These are phyloP conservation scores for Paraleonurus japonicus DNA, from an alignment of 257 asterid genomes.

Conservation along the genomic window DNA sequence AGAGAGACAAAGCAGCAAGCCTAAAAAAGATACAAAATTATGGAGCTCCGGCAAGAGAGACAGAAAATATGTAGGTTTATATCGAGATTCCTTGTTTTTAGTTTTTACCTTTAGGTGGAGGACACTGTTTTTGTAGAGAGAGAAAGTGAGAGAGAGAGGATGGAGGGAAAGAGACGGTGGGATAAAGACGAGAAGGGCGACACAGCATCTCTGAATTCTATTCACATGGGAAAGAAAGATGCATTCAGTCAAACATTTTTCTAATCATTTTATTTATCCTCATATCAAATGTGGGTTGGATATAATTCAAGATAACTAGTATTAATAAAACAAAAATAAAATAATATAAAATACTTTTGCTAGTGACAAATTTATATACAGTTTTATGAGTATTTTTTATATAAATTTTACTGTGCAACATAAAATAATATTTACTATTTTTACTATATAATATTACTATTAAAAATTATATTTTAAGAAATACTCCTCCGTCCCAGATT, in stretches of 20 bases:
- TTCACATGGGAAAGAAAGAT: slow-evolving; percentile 12
- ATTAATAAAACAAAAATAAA: no score
- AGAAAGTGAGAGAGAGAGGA: background rate
- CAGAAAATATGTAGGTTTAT: slow-evolving; percentile 5
- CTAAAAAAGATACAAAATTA: slow-evolving; percentile 25
- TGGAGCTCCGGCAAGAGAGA: slow-evolving; percentile 31
- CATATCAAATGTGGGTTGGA: background rate
- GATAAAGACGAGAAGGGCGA: background rate
- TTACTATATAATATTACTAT: no score
- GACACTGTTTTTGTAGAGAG: background rate
- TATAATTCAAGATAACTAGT: no score
- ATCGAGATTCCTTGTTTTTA: slow-evolving; percentile 15
- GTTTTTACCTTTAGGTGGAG: slow-evolving; percentile 18
- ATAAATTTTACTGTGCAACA: no score
- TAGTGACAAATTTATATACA: background rate
- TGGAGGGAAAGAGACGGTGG: background rate
- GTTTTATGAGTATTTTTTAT: no score
- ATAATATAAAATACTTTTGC: background rate
- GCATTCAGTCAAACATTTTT: slow-evolving; percentile 6
- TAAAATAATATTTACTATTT: no score
- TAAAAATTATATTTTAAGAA: no score
- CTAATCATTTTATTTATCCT: background rate
- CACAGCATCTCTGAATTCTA: slow-evolving; percentile 3
- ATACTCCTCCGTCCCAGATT: no score
- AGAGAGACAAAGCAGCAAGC: slow-evolving; percentile 26